Percentiles rank a stretch among this genome's conserved stretches.
These are phyloP conservation scores for Cryptococcus maquisensis DNA, from an alignment of 1,284 basidiomycete species.

Conservation along the genomic window DNA sequence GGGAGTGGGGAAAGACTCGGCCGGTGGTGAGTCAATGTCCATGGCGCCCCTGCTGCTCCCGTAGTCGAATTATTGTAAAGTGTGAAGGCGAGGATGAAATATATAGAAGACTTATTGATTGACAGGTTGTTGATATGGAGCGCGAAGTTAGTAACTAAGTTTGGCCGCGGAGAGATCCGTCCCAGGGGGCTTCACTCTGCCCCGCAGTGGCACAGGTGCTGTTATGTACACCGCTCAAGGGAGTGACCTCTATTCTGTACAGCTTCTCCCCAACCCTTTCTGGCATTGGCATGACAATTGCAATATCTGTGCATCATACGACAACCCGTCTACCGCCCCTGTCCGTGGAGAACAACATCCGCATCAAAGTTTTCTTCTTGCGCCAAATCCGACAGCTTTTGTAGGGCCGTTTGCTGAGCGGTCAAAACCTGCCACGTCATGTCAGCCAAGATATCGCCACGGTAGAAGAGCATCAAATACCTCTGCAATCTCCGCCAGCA, in stretches of 20 bases:
- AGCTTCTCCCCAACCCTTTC: too few species aligned
- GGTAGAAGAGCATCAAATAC: conserved; percentile 52
- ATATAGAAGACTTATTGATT: too few species aligned
- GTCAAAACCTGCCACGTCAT: conserved; percentile 59
- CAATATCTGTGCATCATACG: background rate
- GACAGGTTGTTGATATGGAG: too few species aligned
- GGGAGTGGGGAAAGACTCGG: conserved; percentile 13
- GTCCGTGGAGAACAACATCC: conserved; percentile 54
- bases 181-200: too few species aligned
- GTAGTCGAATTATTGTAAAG: background rate
- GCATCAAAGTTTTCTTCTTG: conserved; percentile 66
- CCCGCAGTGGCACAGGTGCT: too few species aligned
- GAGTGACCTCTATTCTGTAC: too few species aligned
- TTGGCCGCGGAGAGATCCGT: background rate
- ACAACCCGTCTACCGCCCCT: background rate
- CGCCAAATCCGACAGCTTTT: conserved; percentile 70
- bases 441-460: background rate
- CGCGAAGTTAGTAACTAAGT: too few species aligned
- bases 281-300: too few species aligned
- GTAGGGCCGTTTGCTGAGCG: conserved; percentile 74
- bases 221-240: too few species aligned
- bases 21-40: conserved; percentile 47
- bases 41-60: conserved; percentile 16
- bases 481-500: conserved; percentile 68
- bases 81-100: background rate